Evolutionary conservation across 2,329 filamentous ascomycete species (phyloP), one percentile per base, ranked within the genome.

Genomic region (Diplodia intermedia): DNA sequence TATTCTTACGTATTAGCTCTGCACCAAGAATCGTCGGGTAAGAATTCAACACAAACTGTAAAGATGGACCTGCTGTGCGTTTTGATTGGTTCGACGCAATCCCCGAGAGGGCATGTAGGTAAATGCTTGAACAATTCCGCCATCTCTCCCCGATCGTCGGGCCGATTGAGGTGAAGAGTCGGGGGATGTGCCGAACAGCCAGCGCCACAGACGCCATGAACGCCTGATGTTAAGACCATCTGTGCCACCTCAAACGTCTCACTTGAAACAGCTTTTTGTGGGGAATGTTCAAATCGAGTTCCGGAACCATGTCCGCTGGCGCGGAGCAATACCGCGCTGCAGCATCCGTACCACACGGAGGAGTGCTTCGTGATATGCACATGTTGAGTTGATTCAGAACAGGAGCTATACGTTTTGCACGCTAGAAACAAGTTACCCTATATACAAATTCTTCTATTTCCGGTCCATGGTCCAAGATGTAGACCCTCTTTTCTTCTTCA

Each of bases 191-290:
- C 50, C 50, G 20, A 15, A 15, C 12, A 15, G 26, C 31, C 50
- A 53, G 50, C 50, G 50, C 50, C 50, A 53, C 50, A 53, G 50
- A 53, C 50, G 20, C 50, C 50, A 15, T 23, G 50, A 53, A 26
- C 50, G 50, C 50, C 20, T 53, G 50, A 53, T 29, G 26, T 29
- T 15, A 15, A 26, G 50, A 29, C 50, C 50, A n/a, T n/a, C n/a
- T n/a, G n/a, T n/a, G n/a, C n/a, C n/a, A 26, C 50, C 50, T 11
- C 14, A 29, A 26, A 43, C n/a, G 8, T 15, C 50, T 53, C 49
- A 20, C 49, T 52, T 26, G 11, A 3, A 15, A 43, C 40, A 6
- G 15, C 18, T 43, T 43, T 43, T 43, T 43, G 14, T 43, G 40
- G 40, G 18, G 40, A 43, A 43, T 18, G 40, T 26, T 3, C 26